Percentiles rank a stretch among this genome's conserved stretches.
These are phyloP conservation scores for Penicillium soppii DNA, from an alignment of 495 filamentous ascomycete species.

Conservation along the genomic window DNA sequence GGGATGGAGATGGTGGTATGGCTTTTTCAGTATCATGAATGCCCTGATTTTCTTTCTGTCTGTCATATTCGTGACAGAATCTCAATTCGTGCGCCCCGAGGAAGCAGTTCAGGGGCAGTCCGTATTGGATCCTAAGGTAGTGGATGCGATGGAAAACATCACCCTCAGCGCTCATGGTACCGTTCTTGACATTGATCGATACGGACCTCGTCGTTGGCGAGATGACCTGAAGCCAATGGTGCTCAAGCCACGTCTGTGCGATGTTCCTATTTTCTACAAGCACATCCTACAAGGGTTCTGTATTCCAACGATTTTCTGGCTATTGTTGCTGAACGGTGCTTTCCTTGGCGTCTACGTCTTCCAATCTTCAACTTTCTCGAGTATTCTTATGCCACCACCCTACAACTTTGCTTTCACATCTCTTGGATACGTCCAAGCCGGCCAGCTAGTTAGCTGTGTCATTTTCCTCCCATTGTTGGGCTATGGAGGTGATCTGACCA, in stretches of 20 bases:
- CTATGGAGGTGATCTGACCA: constrained; percentile 22
- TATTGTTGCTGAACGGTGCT: constrained; percentile 23
- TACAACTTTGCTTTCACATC: constrained; percentile 17
- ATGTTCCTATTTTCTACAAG: constrained; percentile 18
- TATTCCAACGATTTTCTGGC: constrained; percentile 23
- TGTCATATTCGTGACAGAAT: constrained; percentile 14
- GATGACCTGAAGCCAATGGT: constrained; percentile 13
- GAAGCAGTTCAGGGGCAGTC: constrained; percentile 8
- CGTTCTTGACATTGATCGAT: constrained; percentile 4
- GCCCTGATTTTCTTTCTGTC: constrained; percentile 9
- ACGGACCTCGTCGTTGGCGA: constrained; percentile 13
- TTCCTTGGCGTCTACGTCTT: constrained; percentile 25
- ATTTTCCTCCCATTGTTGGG: constrained; percentile 24
- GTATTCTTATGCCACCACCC: constrained; percentile 16
- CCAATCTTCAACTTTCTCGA: constrained; percentile 16
- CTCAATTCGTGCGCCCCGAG: constrained; percentile 11
- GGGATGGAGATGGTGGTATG: constrained; percentile 28
- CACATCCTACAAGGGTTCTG: constrained; percentile 19
- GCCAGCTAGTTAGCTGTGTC: constrained; percentile 22
- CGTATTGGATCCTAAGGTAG: background rate
- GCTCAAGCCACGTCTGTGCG: constrained; percentile 5
- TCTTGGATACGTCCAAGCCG: constrained; percentile 24
- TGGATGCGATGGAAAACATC: background rate
- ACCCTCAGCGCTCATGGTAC: background rate
- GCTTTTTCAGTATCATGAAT: constrained; percentile 19